These are phyloP conservation scores for Elsinoe necatrix DNA, from an alignment of 2,329 filamentous ascomycete genomes.

Conservation along the genomic window DNA sequence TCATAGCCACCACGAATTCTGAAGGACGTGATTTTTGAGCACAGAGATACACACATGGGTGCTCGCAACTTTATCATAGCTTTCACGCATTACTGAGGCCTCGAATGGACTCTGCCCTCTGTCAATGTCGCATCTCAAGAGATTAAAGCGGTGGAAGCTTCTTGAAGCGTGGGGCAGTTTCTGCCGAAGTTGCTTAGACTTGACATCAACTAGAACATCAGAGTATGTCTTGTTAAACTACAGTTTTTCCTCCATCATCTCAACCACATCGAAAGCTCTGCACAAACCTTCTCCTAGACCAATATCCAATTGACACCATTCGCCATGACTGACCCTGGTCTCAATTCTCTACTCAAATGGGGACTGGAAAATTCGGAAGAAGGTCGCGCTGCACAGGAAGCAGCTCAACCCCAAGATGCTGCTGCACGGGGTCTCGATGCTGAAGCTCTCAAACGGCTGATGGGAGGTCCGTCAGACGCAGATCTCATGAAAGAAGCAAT, in stretches of 20 bases:
- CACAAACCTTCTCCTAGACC: not conserved
- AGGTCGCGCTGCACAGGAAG: conserved; percentile 28
- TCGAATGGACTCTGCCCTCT: too few species aligned
- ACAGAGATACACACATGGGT: too few species aligned
- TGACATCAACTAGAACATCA: not conserved
- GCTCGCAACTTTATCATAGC: too few species aligned
- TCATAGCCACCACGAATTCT: not conserved
- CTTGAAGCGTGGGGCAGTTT: conserved; percentile 17
- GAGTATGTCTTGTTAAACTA: not conserved
- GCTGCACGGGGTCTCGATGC: conserved; percentile 48
- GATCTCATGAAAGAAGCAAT: conserved; percentile 86
- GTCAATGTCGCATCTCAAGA: not conserved
- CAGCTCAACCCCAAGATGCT: conserved; percentile 29
- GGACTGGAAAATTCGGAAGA: conserved; percentile 54
- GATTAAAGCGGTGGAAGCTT: conserved; percentile 16
- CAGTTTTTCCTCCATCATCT: not conserved
- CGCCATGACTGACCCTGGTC: conserved; percentile 48
- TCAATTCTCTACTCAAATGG: conserved; percentile 77
- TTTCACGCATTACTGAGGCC: too few species aligned
- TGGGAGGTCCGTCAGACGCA: conserved; percentile 81
- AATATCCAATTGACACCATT: not conserved
- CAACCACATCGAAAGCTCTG: too few species aligned
- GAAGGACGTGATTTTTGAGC: too few species aligned
- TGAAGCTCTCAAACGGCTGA: conserved; percentile 62
- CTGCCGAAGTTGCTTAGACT: not conserved